Evolutionary conservation across 1,284 basidiomycete species (phyloP), one percentile per base, ranked within the genome.

Genomic region (Heliocybe sulcata): DNA sequence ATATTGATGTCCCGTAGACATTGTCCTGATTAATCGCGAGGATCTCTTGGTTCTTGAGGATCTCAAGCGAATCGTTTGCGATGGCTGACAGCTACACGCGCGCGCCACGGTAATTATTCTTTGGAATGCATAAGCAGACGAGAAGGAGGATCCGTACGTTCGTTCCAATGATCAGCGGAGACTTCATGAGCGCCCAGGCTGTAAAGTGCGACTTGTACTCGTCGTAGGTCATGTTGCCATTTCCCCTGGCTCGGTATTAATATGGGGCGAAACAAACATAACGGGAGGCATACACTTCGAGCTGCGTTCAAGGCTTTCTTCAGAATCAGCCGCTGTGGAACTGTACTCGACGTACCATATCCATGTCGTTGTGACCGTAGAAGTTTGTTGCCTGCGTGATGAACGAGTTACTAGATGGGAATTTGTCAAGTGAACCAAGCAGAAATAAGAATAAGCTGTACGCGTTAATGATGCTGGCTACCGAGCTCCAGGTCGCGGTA

Each of bases 161-260:
- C 1, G 74, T 72, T 10, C 73, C 69, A 54, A 81, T 76, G 52
- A 82, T 64, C 4, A 81, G 67, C 12, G 80, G 81, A 0, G 80
- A 81, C 63, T 81, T 82, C 75, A 83, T 77, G 25, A 85, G 67
- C 19, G 82, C 81, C 83, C 83, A 85, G 2, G 79, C 81, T 0
- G 80, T 83, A 66, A 83, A 84, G 60, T 83, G 81, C 1, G 81
- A 73, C 64, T 84, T 83, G 6, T 75, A 65, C 66, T 85, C 83
- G 23, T 85, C 81, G 59, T 69, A 77, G 1, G 78, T 81, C 47
- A 84, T 70, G 22, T 65, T 62, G 9, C 80, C 81, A 59, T 85
- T 83, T 0, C 82, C 82, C 16, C 80, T 83, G 53, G 10, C 16
- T 26, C 35, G 16, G n/a, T n/a, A 27, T 48, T 33, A 55, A 4